These are phyloP conservation scores for Bothriochloa decipiens DNA, from an alignment of 176 grass and related monocot genomes.

Conservation along the genomic window DNA sequence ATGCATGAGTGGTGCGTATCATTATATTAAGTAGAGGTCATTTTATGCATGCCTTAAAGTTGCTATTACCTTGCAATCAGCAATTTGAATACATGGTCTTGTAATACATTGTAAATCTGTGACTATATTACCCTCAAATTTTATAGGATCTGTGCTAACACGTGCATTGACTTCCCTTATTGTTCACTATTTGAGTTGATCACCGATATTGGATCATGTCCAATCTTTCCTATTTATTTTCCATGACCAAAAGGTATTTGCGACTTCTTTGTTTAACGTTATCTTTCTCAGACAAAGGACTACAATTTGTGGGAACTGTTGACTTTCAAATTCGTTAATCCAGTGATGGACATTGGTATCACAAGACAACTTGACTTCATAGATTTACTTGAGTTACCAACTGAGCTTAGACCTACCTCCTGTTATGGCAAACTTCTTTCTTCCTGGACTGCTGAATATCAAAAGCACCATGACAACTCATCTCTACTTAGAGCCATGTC, in stretches of 20 bases:
- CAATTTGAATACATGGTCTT: conserved; percentile 1
- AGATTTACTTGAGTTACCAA: conserved; percentile 82
- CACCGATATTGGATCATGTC: not conserved
- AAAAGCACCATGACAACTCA: conserved; percentile 49
- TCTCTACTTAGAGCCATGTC: conserved; percentile 80
- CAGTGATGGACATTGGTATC: conserved; percentile 76
- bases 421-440: conserved; percentile 67
- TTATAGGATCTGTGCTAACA: not conserved
- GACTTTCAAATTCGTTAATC: conserved; percentile 81
- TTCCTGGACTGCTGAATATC: conserved; percentile 74
- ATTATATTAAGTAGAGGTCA: not conserved
- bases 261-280: conserved; percentile 45
- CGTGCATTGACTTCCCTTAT: not conserved
- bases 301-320: conserved; percentile 55
- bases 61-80: not conserved
- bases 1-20: not conserved
- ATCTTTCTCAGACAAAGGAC: conserved; percentile 46
- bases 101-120: not conserved
- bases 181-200: conserved; percentile 2
- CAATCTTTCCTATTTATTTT: not conserved
- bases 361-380: conserved; percentile 81
- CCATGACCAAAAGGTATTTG: conserved; percentile 29
- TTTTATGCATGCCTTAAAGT: not conserved
- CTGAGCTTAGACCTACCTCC: conserved; percentile 63
- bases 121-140: no score